phyloP scores from a whole-genome alignment of 129 eudicot species.

The Chrysanthemum makinoi region DNA sequence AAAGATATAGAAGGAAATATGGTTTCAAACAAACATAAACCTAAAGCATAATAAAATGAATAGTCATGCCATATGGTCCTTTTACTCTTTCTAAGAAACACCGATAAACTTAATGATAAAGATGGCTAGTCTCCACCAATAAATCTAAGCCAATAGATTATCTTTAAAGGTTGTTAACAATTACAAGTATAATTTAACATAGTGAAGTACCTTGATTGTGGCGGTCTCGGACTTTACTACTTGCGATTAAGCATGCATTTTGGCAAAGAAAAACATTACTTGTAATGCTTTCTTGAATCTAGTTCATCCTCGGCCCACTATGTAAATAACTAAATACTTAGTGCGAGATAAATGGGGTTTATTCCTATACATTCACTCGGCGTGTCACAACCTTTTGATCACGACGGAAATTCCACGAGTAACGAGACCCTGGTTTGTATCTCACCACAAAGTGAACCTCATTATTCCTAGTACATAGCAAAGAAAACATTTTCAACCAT shows the following conservation, averaged over 20 bases:
- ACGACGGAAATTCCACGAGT: no score
- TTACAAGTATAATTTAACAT: background rate
- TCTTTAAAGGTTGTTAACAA: background rate
- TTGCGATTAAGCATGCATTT: conserved; percentile 81
- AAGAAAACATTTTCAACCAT: no score
- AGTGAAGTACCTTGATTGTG: conserved; percentile 66
- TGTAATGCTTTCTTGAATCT: conserved; percentile 2
- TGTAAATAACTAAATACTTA: no score
- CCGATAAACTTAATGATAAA: background rate
- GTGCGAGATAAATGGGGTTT: no score
- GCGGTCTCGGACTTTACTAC: conserved; percentile 86
- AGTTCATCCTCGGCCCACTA: background rate
- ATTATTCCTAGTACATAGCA: no score
- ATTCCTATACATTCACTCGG: no score
- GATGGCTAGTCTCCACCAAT: background rate
- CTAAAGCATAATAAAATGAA: no score
- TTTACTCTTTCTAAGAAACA: no score
- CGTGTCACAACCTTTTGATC: no score
- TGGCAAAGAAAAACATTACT: conserved; percentile 11
- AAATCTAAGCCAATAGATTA: background rate
- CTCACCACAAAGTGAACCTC: no score
- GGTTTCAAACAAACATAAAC: conserved; percentile 1
- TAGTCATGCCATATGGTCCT: no score
- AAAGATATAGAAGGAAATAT: background rate
- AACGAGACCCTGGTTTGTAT: no score